phyloP scores from a whole-genome alignment of 495 filamentous ascomycete genomes.

The Lasiosphaeris hirsuta region DNA sequence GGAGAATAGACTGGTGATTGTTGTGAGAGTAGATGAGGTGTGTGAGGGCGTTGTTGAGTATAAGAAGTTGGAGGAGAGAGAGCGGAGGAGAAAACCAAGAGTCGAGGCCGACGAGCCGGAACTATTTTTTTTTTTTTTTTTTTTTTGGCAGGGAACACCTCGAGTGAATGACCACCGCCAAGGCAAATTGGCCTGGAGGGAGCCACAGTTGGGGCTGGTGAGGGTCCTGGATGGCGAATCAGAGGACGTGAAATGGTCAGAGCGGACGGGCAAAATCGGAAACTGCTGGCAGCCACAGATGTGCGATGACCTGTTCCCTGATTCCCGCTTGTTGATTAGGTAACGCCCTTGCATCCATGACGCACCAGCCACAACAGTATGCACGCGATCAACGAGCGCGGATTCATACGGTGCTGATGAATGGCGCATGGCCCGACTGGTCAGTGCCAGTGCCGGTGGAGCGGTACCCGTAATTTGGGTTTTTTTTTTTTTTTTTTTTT shows the following conservation, averaged over 20 bases:
- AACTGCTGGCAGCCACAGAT: constrained; percentile 9
- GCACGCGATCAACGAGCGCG: too few relatives aligned
- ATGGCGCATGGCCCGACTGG: background rate
- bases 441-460: too few relatives aligned
- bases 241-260: constrained; percentile 23
- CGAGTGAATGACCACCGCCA: constrained; percentile 23
- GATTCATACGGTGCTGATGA: background rate
- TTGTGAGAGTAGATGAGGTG: background rate
- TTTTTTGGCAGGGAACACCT: constrained; percentile 4
- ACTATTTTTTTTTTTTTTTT: constrained; percentile 14
- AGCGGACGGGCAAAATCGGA: constrained; percentile 29
- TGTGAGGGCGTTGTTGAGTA: background rate
- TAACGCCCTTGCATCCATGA: background rate
- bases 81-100: constrained; percentile 5
- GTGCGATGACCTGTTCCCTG: background rate
- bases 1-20: background rate
- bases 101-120: constrained; percentile 5
- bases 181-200: constrained; percentile 9
- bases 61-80: constrained; percentile 5
- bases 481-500: background rate
- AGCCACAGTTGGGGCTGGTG: constrained; percentile 29
- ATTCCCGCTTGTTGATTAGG: background rate
- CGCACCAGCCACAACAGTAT: too few relatives aligned
- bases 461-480: too few relatives aligned
- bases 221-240: constrained; percentile 22